Base-by-base conservation (phyloP, 2,329 filamentous ascomycete species). In the Boeremia lycopersici region DNA sequence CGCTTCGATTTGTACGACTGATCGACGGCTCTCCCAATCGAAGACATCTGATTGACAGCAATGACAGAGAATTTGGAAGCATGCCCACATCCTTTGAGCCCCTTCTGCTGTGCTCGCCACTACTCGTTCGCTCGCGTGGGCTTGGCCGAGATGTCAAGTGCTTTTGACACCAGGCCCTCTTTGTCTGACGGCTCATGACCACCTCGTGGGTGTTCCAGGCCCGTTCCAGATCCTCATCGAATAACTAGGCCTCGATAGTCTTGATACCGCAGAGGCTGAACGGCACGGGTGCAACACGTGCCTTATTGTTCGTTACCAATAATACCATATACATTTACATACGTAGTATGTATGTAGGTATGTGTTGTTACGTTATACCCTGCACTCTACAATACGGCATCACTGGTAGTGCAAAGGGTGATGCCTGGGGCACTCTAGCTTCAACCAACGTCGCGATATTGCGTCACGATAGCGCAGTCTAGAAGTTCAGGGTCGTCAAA, bases 391-490 rank as follows among this genome's bases (percentile, higher is more conserved):
- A n/a, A 38, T n/a, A 40, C 35, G 15, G 25, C 25, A 31, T 43
- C n/a, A 26, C 15, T 29, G 29, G 46, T 25, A 25, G 6, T 31
- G 13, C 34, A 35, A 40, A 35, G n/a, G 4, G 29, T 17, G 9
- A 11, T 34, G 42, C 33, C 25, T 47, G 43, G 19, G n/a, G 33
- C 26, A 19, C 8, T 31, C 12, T 36, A 36, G 29, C 28, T 33
- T 19, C 6, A 26, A 15, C 36, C 26, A 48, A 34, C 23, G 39
- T 5, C 30, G 39, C 15, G 34, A 25, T 36, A 33, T 38, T 26
- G 46, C 36, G 34, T 42, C 31, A n/a, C 17, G 17, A 45, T 40
- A 30, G 45, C 46, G 46, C 28, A 42, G 45, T 46, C 46, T 55
- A 40, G 52, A 55, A 45, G 33, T 23, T 6, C n/a, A n/a, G n/a